phyloP scores from a whole-genome alignment of 169 alveolate species.

The Cryptosporidium parvum region DNA sequence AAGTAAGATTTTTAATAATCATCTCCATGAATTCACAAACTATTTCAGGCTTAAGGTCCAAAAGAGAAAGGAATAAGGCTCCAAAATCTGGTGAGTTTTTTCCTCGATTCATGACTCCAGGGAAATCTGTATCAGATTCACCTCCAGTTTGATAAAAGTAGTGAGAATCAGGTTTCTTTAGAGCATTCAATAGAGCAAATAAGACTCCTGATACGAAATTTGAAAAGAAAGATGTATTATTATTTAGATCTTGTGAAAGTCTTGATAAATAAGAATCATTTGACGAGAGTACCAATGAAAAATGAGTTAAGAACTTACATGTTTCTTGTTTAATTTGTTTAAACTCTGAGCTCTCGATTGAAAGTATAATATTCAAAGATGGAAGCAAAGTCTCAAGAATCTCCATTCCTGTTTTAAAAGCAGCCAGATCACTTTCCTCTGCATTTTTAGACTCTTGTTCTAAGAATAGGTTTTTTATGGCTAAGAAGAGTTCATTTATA shows the following conservation, averaged over 20 bases:
- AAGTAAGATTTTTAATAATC: constrained; percentile 14
- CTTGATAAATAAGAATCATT: constrained; percentile 7
- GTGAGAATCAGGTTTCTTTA: constrained; percentile 5
- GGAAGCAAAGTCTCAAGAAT: constrained; percentile 51
- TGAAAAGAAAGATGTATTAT: constrained; percentile 13
- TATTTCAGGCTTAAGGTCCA: constrained; percentile 45
- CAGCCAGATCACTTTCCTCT: not conserved
- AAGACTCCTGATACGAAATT: constrained; percentile 14
- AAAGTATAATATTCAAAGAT: constrained; percentile 4
- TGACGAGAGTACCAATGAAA: not conserved
- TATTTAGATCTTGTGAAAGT: constrained; percentile 2
- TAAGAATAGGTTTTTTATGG: constrained; percentile 10
- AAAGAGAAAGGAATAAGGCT: constrained; percentile 24
- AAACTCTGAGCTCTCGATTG: constrained; percentile 7
- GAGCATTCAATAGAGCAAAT: constrained; percentile 11
- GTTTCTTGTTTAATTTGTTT: constrained; percentile 22
- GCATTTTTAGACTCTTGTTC: constrained; percentile 8
- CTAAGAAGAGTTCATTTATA: constrained; percentile 18
- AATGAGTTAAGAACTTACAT: constrained; percentile 16
- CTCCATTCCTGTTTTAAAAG: constrained; percentile 22
- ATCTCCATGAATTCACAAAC: constrained; percentile 63
- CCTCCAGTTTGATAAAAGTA: constrained; percentile 12
- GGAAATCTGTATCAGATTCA: constrained; percentile 1
- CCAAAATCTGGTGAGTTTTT: constrained; percentile 16
- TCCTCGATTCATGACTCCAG: not conserved